A percentile compares a stretch with the other conserved stretches of the same genome.
Evolutionary conservation across 2,329 filamentous ascomycete genomes (phyloP).

Genomic region (Clathrospora elynae): DNA sequence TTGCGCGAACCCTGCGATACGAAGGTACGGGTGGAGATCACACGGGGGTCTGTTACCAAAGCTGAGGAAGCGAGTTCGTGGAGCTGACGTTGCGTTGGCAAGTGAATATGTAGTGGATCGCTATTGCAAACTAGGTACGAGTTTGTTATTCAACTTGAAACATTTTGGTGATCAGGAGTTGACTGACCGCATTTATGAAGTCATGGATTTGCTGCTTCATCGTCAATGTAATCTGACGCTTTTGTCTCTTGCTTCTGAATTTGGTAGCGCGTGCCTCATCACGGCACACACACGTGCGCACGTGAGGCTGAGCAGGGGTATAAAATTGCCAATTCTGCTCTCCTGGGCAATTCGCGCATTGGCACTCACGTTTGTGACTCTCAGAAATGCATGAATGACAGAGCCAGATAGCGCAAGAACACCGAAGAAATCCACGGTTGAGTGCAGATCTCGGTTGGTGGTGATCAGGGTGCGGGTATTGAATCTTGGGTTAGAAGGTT

Average conservation of each 20-base stretch:
- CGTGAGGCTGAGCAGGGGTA: constrained; percentile 4
- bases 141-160: constrained; percentile 14
- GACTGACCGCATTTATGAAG: constrained; percentile 19
- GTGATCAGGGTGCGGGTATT: constrained; percentile 9
- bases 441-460: too few relatives aligned
- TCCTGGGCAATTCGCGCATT: not conserved
- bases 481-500: constrained; percentile 15
- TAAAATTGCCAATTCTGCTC: constrained; percentile 16
- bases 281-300: not conserved
- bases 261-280: too few relatives aligned
- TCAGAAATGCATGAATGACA: too few relatives aligned
- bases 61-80: constrained; percentile 2
- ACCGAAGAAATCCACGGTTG: too few relatives aligned
- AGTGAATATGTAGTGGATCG: not conserved
- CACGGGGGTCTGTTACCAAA: constrained; percentile 1
- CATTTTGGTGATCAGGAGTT: constrained; percentile 21
- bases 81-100: too few relatives aligned
- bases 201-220: too few relatives aligned
- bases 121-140: not conserved
- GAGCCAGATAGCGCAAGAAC: not conserved
- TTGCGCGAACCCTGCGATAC: not conserved
- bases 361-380: not conserved
- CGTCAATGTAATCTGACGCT: too few relatives aligned
- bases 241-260: not conserved
- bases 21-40: not conserved